A percentile compares a stretch with the other conserved stretches of the same genome.
These are phyloP conservation scores for Talaromyces adpressus DNA, from an alignment of 495 filamentous ascomycete species.

Conservation along the genomic window DNA sequence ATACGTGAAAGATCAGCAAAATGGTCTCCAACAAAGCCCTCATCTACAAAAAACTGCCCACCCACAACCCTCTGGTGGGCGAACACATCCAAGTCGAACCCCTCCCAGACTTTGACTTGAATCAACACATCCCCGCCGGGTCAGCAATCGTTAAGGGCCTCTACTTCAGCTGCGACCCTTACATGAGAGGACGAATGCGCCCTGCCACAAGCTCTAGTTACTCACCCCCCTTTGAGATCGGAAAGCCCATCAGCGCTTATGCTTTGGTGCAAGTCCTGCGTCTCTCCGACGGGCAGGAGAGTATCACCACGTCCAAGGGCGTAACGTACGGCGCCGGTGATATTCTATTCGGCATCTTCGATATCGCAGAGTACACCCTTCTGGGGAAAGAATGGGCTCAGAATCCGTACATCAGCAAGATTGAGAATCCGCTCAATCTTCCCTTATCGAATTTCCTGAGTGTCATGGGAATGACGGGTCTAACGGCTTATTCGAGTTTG, in stretches of 20 bases:
- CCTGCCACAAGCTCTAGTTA: constrained; percentile 51
- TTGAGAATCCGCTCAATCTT: constrained; percentile 52
- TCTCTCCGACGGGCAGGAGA: constrained; percentile 32
- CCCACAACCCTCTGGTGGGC: constrained; percentile 62
- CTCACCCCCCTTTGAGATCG: constrained; percentile 48
- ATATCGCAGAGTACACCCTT: constrained; percentile 53
- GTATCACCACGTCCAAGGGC: constrained; percentile 29
- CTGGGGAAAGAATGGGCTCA: constrained; percentile 12
- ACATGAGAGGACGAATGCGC: constrained; percentile 68
- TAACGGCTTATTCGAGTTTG: constrained; percentile 67
- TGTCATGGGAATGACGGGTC: constrained; percentile 70
- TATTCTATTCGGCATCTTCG: constrained; percentile 49
- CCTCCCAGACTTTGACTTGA: constrained; percentile 55
- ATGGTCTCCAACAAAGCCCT: constrained; percentile 64
- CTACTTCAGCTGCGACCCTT: constrained; percentile 82
- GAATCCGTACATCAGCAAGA: constrained; percentile 22
- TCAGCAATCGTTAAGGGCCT: constrained; percentile 66
- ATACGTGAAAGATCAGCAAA: neutral
- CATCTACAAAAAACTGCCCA: constrained; percentile 69
- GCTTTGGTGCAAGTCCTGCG: constrained; percentile 58
- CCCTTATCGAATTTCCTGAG: constrained; percentile 52
- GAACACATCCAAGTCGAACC: constrained; percentile 65
- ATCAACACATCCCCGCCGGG: constrained; percentile 51
- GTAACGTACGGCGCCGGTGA: constrained; percentile 47
- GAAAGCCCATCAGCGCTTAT: constrained; percentile 49